Conservation (phyloP, 106 monocot species). For the Phalaenopsis equestris region DNA sequence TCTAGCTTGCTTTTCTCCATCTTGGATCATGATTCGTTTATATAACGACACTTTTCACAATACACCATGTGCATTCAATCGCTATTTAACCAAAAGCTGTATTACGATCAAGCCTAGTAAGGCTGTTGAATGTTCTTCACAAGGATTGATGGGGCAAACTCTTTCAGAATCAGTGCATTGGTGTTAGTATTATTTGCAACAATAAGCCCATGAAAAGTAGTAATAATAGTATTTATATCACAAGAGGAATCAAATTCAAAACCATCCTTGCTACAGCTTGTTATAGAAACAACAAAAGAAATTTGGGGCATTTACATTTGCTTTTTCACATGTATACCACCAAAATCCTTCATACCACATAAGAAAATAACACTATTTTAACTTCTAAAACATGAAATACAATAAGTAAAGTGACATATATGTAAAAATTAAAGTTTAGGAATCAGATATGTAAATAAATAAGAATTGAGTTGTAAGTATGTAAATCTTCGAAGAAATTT, state of each 20-base stretch:
- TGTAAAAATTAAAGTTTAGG: no score
- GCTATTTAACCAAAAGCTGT: slow-evolving; percentile 81
- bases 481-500: no score
- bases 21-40: slow-evolving; percentile 51
- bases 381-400: no score
- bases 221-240: neutral
- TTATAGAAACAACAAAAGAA: no score
- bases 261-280: neutral
- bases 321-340: no score
- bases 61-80: slow-evolving; percentile 54
- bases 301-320: no score
- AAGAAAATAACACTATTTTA: no score
- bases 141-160: slow-evolving; percentile 79
- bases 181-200: slow-evolving; percentile 91
- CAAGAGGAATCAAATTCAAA: neutral
- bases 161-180: slow-evolving; percentile 79
- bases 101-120: slow-evolving; percentile 87
- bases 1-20: slow-evolving; percentile 39
- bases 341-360: no score
- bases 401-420: no score
- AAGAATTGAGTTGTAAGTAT: no score
- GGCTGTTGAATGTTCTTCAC: slow-evolving; percentile 76
- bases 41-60: slow-evolving; percentile 56
- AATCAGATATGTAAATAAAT: no score
- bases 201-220: slow-evolving; percentile 56